A percentile compares a stretch with the other conserved stretches of the same genome.
Conservation (phyloP, 805 yeast species). For the Sugiyamaella lignohabitans region DNA sequence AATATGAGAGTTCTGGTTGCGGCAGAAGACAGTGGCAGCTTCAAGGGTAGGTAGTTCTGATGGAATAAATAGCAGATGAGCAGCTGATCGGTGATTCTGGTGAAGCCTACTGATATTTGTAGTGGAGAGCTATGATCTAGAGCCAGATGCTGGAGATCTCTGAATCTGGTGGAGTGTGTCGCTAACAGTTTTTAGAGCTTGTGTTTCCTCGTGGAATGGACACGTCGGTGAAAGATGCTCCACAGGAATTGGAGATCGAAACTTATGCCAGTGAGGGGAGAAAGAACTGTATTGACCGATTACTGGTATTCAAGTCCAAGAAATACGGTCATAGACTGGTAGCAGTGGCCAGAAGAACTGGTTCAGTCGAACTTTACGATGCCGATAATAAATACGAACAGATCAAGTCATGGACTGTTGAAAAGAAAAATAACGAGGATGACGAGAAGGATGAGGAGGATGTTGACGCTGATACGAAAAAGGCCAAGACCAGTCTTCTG, state of each 20-base stretch:
- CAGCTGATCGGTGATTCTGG: no score
- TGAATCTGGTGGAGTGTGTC: no score
- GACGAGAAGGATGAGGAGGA: background rate
- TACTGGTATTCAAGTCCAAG: constrained; percentile 2
- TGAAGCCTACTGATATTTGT: no score
- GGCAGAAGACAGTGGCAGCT: constrained; percentile 46
- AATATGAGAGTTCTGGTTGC: constrained; percentile 46
- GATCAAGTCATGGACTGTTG: constrained; percentile 8
- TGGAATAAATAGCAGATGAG: background rate
- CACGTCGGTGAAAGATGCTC: constrained; percentile 62
- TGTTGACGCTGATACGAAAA: background rate
- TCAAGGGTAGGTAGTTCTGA: constrained; percentile 31
- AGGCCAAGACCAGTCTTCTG: background rate
- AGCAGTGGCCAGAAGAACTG: constrained; percentile 15
- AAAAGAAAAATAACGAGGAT: background rate
- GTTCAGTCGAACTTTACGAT: constrained; percentile 21
- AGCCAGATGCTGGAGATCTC: no score
- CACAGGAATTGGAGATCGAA: constrained; percentile 53
- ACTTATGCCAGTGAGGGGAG: constrained; percentile 38
- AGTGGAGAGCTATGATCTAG: no score
- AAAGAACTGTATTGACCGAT: constrained; percentile 29
- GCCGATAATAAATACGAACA: constrained; percentile 13
- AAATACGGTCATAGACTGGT: constrained; percentile 3
- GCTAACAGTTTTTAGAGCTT: constrained; percentile 44
- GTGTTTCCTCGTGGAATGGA: constrained; percentile 65